Base-by-base conservation (phyloP, 768 basidiomycete genomes). In the Termitomyces sp. region DNA sequence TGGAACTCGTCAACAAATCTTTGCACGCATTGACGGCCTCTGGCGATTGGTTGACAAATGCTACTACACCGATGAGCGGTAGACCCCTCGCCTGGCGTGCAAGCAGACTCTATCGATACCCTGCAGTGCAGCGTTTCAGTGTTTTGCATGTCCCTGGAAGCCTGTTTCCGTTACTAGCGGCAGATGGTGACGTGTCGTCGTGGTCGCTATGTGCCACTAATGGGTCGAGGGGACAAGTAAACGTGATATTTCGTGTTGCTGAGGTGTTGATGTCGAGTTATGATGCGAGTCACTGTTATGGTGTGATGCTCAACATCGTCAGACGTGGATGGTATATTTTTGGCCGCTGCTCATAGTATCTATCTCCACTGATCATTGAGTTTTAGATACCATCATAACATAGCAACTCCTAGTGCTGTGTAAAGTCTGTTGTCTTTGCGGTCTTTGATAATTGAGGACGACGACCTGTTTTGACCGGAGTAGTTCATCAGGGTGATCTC, bases 131-230 rank as follows among this genome's bases (percentile, higher is more conserved):
- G 42, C 69, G 72, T 45, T 81, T 75, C 61, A 72, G 70, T 3
- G 74, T 69, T 16, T 60, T 75, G 1, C 60, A 55, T 11, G 44
- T 42, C 0, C 64, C 68, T 5, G 62, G 62, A 0, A 55, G 64
- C 6, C 48, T 54, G 15, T 67, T 63, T 45, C 69, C 70, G 4
- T 27, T 73, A 1, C 70, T 79, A 4, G 72, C 74, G 4, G 73
- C 68, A 13, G 52, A 74, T 55, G 75, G 72, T 0, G 56, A 64
- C 44, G 47, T 67, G 3, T 62, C 72, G 41, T 60, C 73, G 24
- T 80, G 78, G 78, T 76, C 73, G 2, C 59, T 78, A 49, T 79
- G 78, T 62, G 70, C 73, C 4, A 72, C 67, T 45, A 51, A 61
- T 1, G 69, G 69, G 6, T 58, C 55, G 15, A 56, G 61, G 6